Base-by-base conservation (phyloP, 139 green algal genomes). In the Raphidocelis subcapitata region DNA sequence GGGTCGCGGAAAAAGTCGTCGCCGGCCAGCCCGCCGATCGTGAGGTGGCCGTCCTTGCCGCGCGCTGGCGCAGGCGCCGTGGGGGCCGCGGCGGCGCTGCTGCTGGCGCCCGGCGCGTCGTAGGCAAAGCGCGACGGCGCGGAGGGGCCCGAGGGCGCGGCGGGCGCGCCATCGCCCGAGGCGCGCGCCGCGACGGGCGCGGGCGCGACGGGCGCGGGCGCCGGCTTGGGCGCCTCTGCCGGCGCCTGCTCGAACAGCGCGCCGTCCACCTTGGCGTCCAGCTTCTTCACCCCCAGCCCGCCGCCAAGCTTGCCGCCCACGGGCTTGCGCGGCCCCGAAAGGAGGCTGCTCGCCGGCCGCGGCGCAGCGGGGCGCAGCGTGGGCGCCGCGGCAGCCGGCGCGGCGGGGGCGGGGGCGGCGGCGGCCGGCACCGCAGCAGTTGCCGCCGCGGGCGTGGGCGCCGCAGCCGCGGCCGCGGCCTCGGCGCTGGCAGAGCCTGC, bases 211-310 rank as follows among this genome's bases (percentile, higher is more conserved):
- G 24, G 76, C 28, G 66, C 72, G 3, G 82, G 84, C 41, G 76
- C 75, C 31, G 64, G 63, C 68, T 78, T 80, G 0, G 54, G 32
- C 4, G 77, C 74, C 60, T 82, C 73, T 1, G 84, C 83, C 3
- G 84, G 84, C 1, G 80, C 72, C 65, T 84, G 92, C 55, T 94
- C 89, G 73, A 94, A 97, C 65, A 95, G 65, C 20, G 77, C 84
- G 2, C 96, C 90, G 73, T 97, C 90, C n/a, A 91, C 83, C 76
- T 94, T 92, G 20, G 67, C 70, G 0, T 79, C 79, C 69, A 97
- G 82, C 85, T 96, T 96, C 79, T 94, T 94, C 23, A 96, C 82
- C 18, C 92, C 92, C 65, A 97, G 76, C 14, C 92, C 91, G 24
- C 71, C 71, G 29, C 72, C 72, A 61, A 88, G 64, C 84, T 91